A percentile compares a stretch with the other conserved stretches of the same genome.
Evolutionary conservation across 768 basidiomycete species (phyloP).

Genomic region (Rhizopogon roseolus): DNA sequence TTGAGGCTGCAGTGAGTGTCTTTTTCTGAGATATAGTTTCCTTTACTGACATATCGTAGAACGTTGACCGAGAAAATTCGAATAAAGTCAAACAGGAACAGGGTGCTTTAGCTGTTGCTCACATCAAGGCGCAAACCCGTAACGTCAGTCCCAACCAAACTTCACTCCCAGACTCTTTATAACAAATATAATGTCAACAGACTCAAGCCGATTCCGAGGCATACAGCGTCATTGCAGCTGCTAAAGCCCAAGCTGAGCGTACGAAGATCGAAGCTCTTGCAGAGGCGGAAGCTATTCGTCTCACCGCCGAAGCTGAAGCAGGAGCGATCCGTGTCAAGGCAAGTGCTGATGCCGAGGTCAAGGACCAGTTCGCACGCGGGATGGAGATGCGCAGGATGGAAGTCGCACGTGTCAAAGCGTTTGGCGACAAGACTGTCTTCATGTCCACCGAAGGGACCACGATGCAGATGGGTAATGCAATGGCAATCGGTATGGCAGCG

Average conservation of each 20-base stretch:
- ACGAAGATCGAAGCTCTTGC: slow-evolving; percentile 71
- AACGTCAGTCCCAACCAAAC: slow-evolving; percentile 29
- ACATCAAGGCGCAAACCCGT: slow-evolving; percentile 65
- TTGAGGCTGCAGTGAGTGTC: slow-evolving; percentile 69
- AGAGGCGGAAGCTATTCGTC: slow-evolving; percentile 70
- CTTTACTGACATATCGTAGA: slow-evolving; percentile 34
- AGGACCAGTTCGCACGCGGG: slow-evolving; percentile 66
- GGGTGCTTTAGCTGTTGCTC: slow-evolving; percentile 70
- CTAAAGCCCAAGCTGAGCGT: slow-evolving; percentile 66
- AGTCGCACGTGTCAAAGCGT: slow-evolving; percentile 56
- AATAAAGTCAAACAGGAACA: slow-evolving; percentile 86
- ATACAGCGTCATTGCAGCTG: slow-evolving; percentile 67
- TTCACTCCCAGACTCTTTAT: neutral
- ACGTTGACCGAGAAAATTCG: slow-evolving; percentile 83
- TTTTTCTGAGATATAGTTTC: neutral
- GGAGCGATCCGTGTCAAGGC: slow-evolving; percentile 63
- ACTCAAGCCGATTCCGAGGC: slow-evolving; percentile 74
- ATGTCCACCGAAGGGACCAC: slow-evolving; percentile 61
- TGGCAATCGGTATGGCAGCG: slow-evolving; percentile 69
- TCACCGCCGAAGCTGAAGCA: slow-evolving; percentile 73
- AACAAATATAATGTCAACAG: slow-evolving; percentile 21
- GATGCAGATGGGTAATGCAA: slow-evolving; percentile 52
- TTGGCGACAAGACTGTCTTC: slow-evolving; percentile 65
- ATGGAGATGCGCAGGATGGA: slow-evolving; percentile 72
- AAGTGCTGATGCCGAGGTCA: slow-evolving; percentile 53